Base-by-base conservation (phyloP, 2,329 filamentous ascomycete genomes). In the Microsporum ferrugineum region DNA sequence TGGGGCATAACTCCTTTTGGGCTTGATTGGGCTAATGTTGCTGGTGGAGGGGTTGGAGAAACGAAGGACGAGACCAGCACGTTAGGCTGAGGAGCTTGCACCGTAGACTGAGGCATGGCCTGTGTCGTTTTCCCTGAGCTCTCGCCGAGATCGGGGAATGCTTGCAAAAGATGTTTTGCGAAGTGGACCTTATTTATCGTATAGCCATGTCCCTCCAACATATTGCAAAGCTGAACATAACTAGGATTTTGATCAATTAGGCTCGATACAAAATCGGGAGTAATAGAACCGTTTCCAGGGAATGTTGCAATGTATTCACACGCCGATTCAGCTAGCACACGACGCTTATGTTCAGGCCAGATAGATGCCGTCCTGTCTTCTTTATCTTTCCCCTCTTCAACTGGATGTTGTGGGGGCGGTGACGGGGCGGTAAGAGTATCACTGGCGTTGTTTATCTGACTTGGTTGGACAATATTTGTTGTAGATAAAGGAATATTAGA, bases 161-260 rank as follows among this genome's bases (percentile, higher is more conserved):
- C 66, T 56, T 65, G 68, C 36, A 72, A 72, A 14, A 85, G 68
- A 63, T 75, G 76, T 63, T 78, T 75, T 8, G 82, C 82, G 65
- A 85, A 80, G 0, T 74, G 70, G 4, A 79, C 77, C 60, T 81
- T 74, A 63, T 84, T 78, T 38, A 84, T 72, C 36, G 69, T 72
- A 14, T 82, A 71, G 0, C 78, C 79, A 65, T 74, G 74, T 1
- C 65, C 67, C 63, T 85, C 82, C 3, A 84, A 69, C 53, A 74
- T 72, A 62, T 80, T 76, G 65, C 82, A 85, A 2, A 84, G 69
- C 58, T 80, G 75, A 62, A 78, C 76, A 63, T 84, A 84, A 1
- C 76, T 80, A 1, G 81, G 81, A 64, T 84, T 83, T 5, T 71
- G 67, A 57, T 82, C 73, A 6, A 85, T 72, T 41, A 84, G 73